These are phyloP conservation scores for Dianthus caryophyllus DNA, from an alignment of 148 eudicot species.

Conservation along the genomic window DNA sequence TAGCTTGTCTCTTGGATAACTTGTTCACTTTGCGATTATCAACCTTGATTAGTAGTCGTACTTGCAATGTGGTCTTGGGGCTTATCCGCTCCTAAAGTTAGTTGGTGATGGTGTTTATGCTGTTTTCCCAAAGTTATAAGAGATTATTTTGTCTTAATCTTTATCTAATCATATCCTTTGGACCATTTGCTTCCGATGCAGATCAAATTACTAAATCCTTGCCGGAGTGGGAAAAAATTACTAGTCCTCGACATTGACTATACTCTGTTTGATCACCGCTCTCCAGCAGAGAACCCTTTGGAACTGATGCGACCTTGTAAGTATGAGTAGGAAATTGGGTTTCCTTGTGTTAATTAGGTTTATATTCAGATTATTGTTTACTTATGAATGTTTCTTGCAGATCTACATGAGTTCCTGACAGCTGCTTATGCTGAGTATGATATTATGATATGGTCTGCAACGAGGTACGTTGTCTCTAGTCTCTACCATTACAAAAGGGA, in stretches of 20 bases:
- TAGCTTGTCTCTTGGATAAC: not conserved
- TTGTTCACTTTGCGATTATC: not conserved
- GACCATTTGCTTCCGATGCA: slow-evolving; percentile 23
- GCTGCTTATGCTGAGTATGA: slow-evolving; percentile 98
- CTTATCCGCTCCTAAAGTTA: not conserved
- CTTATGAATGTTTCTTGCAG: slow-evolving; percentile 35
- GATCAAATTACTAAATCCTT: slow-evolving; percentile 83
- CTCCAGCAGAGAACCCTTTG: slow-evolving; percentile 82
- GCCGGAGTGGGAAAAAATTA: slow-evolving; percentile 88
- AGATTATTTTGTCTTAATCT: not conserved
- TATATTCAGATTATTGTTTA: not conserved
- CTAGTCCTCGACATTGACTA: slow-evolving; percentile 96
- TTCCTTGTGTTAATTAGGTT: not conserved
- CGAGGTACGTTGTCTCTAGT: slow-evolving; percentile 44
- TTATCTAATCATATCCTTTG: slow-evolving; percentile 7
- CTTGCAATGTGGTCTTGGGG: not conserved
- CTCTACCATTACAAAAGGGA: not conserved
- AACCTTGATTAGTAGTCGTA: not conserved
- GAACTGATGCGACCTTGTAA: slow-evolving; percentile 98
- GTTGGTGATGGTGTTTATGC: not conserved
- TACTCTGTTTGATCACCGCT: slow-evolving; percentile 95
- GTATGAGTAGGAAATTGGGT: slow-evolving; percentile 31
- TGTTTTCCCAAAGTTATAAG: not conserved
- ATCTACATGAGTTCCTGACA: slow-evolving; percentile 89
- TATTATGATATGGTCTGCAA: slow-evolving; percentile 99